Conservation (phyloP, 2,329 filamentous ascomycete genomes). For the Fusarium oligoseptatum region DNA sequence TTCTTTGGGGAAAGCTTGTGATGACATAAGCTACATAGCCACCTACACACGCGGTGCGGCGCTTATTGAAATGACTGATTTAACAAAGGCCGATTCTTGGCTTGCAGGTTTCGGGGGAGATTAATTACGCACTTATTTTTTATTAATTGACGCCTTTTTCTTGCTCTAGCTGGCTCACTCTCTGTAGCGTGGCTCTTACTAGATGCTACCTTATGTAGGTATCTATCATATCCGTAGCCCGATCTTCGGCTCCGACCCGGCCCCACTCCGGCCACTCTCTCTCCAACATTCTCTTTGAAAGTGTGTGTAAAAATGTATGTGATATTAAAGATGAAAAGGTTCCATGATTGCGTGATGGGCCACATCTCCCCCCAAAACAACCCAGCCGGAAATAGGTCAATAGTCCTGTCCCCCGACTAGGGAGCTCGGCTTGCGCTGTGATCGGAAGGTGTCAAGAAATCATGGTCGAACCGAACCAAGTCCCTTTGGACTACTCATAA, state of each 20-base stretch:
- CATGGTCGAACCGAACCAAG: neutral
- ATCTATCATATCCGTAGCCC: neutral
- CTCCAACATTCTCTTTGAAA: neutral
- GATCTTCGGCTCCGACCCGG: neutral
- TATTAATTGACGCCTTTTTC: neutral
- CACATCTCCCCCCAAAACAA: neutral
- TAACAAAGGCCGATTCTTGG: neutral
- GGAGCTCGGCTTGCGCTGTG: neutral
- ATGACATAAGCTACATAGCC: conserved; percentile 42
- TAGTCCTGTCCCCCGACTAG: neutral
- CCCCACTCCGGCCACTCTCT: neutral
- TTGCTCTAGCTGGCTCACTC: neutral
- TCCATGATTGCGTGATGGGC: neutral
- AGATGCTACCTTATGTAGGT: neutral
- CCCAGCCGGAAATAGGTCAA: no score
- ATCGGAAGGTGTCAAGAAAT: neutral
- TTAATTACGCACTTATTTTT: neutral
- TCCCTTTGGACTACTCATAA: neutral
- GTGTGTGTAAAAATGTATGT: neutral
- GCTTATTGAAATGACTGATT: conserved; percentile 2
- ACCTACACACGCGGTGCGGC: neutral
- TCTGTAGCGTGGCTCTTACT: neutral
- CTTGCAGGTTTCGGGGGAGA: neutral
- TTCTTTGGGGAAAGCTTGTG: conserved; percentile 33
- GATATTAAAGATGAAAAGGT: neutral